phyloP scores from a whole-genome alignment of 2,329 filamentous ascomycete genomes.

The Colletotrichum truncatum region DNA sequence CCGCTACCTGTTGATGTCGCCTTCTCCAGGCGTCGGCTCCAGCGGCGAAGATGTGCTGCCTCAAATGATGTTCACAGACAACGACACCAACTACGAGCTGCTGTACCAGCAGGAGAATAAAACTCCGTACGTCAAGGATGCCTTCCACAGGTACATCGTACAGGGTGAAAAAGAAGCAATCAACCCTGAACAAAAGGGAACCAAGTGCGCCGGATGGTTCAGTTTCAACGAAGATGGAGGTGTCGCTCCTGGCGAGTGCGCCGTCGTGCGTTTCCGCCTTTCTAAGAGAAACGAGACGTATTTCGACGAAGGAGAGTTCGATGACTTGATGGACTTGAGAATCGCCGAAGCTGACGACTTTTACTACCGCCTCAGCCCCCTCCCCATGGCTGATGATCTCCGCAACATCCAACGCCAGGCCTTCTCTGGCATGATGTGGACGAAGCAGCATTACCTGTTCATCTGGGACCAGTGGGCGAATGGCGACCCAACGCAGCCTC shows the following conservation, averaged over 20 bases:
- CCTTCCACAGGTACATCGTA: slow-evolving; percentile 89
- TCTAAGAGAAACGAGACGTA: slow-evolving; percentile 80
- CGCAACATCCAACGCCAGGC: slow-evolving; percentile 96
- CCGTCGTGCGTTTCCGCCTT: slow-evolving; percentile 91
- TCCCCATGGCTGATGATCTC: slow-evolving; percentile 93
- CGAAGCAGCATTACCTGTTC: slow-evolving; percentile 96
- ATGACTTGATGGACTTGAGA: slow-evolving; percentile 87
- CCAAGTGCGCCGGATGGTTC: slow-evolving; percentile 92
- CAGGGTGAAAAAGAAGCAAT: slow-evolving; percentile 81
- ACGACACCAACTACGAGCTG: slow-evolving; percentile 86
- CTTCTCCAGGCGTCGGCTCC: slow-evolving; percentile 84
- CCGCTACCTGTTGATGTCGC: slow-evolving; percentile 84
- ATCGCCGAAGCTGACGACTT: slow-evolving; percentile 95
- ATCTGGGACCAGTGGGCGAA: slow-evolving; percentile 99
- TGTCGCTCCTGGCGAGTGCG: slow-evolving; percentile 89
- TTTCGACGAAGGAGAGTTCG: slow-evolving; percentile 91
- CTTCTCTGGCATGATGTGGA: slow-evolving; percentile 98
- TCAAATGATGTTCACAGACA: slow-evolving; percentile 90
- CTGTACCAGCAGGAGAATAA: slow-evolving; percentile 84
- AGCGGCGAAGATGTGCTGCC: slow-evolving; percentile 87
- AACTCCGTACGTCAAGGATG: slow-evolving; percentile 91
- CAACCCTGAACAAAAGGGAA: slow-evolving; percentile 83
- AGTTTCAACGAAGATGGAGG: slow-evolving; percentile 90
- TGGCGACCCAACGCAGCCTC: slow-evolving; percentile 87
- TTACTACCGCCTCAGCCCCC: slow-evolving; percentile 90